These are phyloP conservation scores for Phytophthora colocasiae DNA, from an alignment of 352 stramenopile genomes.

Conservation along the genomic window DNA sequence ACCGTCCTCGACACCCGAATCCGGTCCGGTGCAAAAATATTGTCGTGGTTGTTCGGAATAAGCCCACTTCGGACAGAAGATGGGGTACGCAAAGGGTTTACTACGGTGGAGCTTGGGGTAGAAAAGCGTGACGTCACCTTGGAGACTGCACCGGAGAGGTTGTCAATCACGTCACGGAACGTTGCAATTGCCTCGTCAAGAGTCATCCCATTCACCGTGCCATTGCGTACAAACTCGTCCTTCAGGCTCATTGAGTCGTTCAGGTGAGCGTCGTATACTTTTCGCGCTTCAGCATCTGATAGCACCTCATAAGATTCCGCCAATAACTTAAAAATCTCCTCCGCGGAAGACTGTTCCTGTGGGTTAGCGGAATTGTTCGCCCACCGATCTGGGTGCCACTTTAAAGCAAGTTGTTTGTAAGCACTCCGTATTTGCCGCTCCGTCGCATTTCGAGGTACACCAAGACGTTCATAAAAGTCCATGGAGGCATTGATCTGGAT, in stretches of 20 bases:
- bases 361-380: conserved; percentile 48
- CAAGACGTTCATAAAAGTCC: conserved; percentile 88
- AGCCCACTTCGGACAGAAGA: conserved; percentile 50
- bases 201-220: conserved; percentile 84
- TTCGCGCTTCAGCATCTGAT: conserved; percentile 64
- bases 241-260: conserved; percentile 53
- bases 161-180: conserved; percentile 81
- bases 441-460: conserved; percentile 70
- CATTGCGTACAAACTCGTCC: conserved; percentile 81
- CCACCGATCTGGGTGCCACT: conserved; percentile 90
- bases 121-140: conserved; percentile 73
- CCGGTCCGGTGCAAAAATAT: conserved; percentile 76
- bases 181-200: conserved; percentile 85
- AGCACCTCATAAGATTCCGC: conserved; percentile 87
- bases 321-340: conserved; percentile 85
- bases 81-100: conserved; percentile 51
- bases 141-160: conserved; percentile 57
- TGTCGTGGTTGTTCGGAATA: conserved; percentile 84
- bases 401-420: conserved; percentile 82
- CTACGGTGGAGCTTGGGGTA: conserved; percentile 72
- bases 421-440: conserved; percentile 71
- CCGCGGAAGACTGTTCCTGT: conserved; percentile 70
- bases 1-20: conserved; percentile 73
- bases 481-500: conserved; percentile 86
- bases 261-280: conserved; percentile 73